phyloP scores from a whole-genome alignment of 257 asterid genomes.

The Solanum commersonii region DNA sequence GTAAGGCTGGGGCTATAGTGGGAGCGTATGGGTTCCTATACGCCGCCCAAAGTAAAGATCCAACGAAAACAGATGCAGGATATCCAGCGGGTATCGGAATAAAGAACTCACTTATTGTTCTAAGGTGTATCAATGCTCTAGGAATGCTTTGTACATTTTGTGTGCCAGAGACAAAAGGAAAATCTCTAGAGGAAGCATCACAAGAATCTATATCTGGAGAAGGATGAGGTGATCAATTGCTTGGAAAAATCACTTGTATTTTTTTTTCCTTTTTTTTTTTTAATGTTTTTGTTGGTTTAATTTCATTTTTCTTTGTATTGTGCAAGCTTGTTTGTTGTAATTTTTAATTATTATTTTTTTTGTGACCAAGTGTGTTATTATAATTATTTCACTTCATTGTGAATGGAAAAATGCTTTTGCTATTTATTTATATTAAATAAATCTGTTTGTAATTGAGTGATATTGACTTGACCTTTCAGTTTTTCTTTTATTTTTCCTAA shows the following conservation, averaged over 20 bases:
- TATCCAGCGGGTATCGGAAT: constrained; percentile 15
- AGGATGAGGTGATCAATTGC: background rate
- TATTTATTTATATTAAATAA: background rate
- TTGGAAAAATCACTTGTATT: background rate
- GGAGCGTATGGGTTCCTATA: constrained; percentile 17
- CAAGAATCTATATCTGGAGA: background rate
- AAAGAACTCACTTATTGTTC: constrained; percentile 6
- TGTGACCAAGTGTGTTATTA: background rate
- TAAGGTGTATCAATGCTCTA: constrained; percentile 4
- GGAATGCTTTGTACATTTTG: background rate
- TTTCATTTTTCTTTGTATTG: background rate
- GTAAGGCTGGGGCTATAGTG: constrained; percentile 23
- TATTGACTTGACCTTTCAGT: background rate
- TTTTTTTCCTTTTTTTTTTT: background rate
- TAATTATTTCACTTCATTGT: background rate
- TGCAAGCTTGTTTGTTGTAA: background rate
- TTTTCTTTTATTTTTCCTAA: background rate
- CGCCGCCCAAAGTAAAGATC: constrained; percentile 13
- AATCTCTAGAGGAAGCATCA: background rate
- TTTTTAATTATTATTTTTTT: background rate
- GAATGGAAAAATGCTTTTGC: background rate
- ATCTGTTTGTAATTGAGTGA: background rate
- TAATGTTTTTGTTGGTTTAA: background rate
- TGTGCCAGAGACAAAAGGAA: constrained; percentile 17
- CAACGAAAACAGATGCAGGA: constrained; percentile 6